Percentiles rank a stretch among this genome's conserved stretches.
Evolutionary conservation across 805 yeast species (phyloP).

Genomic region (Candida nemodendra): DNA sequence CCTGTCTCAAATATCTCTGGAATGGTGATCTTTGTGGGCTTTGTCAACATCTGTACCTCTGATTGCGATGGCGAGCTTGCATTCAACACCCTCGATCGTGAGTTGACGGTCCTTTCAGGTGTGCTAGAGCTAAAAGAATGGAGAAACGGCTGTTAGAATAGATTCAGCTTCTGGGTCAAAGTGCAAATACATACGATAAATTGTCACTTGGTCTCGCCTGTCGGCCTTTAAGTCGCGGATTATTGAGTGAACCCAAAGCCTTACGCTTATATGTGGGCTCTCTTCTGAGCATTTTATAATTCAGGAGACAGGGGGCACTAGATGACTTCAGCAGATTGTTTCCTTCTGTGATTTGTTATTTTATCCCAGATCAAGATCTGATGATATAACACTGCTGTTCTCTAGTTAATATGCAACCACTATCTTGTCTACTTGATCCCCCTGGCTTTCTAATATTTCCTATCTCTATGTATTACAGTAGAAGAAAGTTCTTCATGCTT

Average conservation of each 20-base stretch:
- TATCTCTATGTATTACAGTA: no score
- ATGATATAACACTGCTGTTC: no score
- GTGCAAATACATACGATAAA: constrained; percentile 2
- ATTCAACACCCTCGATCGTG: not conserved
- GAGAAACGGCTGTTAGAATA: no score
- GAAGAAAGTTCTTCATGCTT: no score
- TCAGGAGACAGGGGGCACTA: no score
- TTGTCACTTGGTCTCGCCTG: constrained; percentile 17
- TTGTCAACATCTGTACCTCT: not conserved
- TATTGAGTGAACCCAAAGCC: constrained; percentile 14
- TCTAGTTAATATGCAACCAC: no score
- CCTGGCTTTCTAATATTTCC: no score
- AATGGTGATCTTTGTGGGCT: constrained; percentile 9
- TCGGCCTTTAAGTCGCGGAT: constrained; percentile 13
- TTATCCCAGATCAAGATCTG: no score
- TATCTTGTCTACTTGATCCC: no score
- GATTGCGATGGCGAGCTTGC: not conserved
- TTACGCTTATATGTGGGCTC: constrained; percentile 18
- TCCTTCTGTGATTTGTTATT: no score
- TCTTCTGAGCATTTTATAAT: constrained; percentile 8
- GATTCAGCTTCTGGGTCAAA: not conserved
- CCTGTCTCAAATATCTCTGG: constrained; percentile 11
- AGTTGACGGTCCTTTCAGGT: not conserved
- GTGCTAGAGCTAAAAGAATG: not conserved
- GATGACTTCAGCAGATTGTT: no score